phyloP scores from a whole-genome alignment of 2,329 filamentous ascomycete species.

The Ophiostoma sp. region DNA sequence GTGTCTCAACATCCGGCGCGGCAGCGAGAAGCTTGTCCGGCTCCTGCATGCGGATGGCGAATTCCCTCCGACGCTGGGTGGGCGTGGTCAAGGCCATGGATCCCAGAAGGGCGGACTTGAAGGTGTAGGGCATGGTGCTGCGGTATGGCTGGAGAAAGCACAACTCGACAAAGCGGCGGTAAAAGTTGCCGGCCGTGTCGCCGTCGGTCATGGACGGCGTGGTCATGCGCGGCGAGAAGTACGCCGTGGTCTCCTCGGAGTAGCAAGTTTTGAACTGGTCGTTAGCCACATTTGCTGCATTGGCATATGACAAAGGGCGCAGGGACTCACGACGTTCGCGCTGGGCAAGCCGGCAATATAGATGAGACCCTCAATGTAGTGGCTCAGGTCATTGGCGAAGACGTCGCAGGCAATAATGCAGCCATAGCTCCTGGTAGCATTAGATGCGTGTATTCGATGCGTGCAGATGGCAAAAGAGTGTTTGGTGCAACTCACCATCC shows the following conservation, averaged over 20 bases:
- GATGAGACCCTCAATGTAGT: conserved; percentile 18
- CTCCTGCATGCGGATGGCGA: conserved; percentile 13
- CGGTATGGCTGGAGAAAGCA: conserved; percentile 21
- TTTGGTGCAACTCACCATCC: conserved; percentile 15
- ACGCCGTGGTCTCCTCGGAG: background rate
- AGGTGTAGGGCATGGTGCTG: conserved; percentile 16
- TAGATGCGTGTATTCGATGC: background rate
- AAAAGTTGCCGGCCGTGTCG: background rate
- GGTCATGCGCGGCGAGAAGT: conserved; percentile 8
- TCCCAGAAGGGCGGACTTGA: conserved; percentile 14
- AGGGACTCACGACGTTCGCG: background rate
- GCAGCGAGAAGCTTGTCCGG: conserved; percentile 11
- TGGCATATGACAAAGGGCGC: too few species aligned
- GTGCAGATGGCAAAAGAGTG: too few species aligned
- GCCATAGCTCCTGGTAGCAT: conserved; percentile 19
- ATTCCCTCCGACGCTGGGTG: background rate
- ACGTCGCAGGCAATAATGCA: conserved; percentile 16
- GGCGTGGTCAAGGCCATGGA: conserved; percentile 10
- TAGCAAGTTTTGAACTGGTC: conserved; percentile 2
- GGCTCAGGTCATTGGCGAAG: conserved; percentile 11
- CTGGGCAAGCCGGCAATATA: conserved; percentile 17
- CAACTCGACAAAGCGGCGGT: conserved; percentile 7
- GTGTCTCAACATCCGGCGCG: background rate
- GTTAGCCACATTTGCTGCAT: background rate
- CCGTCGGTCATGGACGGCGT: background rate